Evolutionary conservation across 169 alveolate species (phyloP).

Genomic region (Cyclospora cayetanensis): DNA sequence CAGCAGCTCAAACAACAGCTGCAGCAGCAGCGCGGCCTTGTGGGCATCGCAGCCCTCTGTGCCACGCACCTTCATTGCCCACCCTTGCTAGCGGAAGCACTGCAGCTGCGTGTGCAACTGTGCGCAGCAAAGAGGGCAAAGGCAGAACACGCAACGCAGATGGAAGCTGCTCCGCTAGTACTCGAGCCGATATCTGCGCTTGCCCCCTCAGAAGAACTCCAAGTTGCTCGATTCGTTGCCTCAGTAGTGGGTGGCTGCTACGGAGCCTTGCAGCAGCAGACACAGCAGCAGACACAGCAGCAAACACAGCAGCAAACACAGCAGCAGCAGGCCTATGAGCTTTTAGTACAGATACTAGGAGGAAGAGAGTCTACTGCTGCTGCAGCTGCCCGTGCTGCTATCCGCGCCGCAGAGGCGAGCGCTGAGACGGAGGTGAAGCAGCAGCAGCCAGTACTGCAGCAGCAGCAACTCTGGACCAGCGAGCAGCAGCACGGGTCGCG

Average conservation of each 20-base stretch:
- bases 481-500: constrained; percentile 49
- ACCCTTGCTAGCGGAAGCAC: neutral
- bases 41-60: constrained; percentile 32
- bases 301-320: no score
- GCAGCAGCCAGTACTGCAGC: neutral
- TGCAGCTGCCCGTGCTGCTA: constrained; percentile 13
- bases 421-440: neutral
- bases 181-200: neutral
- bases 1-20: neutral
- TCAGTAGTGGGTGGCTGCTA: neutral
- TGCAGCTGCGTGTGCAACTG: constrained; percentile 41
- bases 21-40: constrained; percentile 45
- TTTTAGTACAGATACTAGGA: neutral
- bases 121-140: neutral
- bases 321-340: neutral
- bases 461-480: constrained; percentile 42
- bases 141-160: neutral
- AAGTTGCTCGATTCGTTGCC: neutral
- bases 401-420: constrained; percentile 12
- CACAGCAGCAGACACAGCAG: constrained; percentile 17
- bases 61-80: constrained; percentile 1
- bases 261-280: neutral
- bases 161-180: neutral
- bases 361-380: neutral
- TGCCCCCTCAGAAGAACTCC: constrained; percentile 15